phyloP scores from a whole-genome alignment of 2,329 filamentous ascomycete species.

The Cercospora berteroae region DNA sequence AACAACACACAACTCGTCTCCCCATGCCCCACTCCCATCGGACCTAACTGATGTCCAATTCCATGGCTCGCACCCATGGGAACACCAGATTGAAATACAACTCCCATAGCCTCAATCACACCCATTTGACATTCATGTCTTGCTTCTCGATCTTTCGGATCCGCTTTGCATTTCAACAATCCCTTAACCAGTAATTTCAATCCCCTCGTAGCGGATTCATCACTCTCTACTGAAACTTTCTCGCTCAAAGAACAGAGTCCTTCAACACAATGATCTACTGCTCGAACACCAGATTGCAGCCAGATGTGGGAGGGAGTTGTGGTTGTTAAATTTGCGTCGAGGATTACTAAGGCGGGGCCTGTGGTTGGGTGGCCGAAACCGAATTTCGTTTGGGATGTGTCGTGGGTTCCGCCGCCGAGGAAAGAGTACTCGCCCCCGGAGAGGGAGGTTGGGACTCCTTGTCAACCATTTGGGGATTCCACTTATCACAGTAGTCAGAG shows the following conservation, averaged over 20 bases:
- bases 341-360: slow-evolving; percentile 54
- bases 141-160: slow-evolving; percentile 43
- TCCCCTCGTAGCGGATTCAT: slow-evolving; percentile 41
- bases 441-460: slow-evolving; percentile 25
- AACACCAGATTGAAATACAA: slow-evolving; percentile 44
- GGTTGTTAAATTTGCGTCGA: slow-evolving; percentile 53
- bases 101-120: slow-evolving; percentile 54
- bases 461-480: no score
- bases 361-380: slow-evolving; percentile 27
- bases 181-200: slow-evolving; percentile 46
- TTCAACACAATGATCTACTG: slow-evolving; percentile 60
- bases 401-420: slow-evolving; percentile 42
- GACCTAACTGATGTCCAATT: slow-evolving; percentile 48
- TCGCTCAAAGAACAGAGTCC: slow-evolving; percentile 47
- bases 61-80: slow-evolving; percentile 43
- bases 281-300: slow-evolving; percentile 58
- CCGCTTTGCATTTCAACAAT: slow-evolving; percentile 42
- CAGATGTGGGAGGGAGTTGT: slow-evolving; percentile 56
- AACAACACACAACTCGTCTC: slow-evolving; percentile 59
- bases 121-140: slow-evolving; percentile 52
- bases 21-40: slow-evolving; percentile 58
- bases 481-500: no score
- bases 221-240: slow-evolving; percentile 36
- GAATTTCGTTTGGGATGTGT: slow-evolving; percentile 20
- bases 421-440: slow-evolving; percentile 38